Evolutionary conservation across 768 basidiomycete species (phyloP).

Genomic region (Pisolithus microcarpus): DNA sequence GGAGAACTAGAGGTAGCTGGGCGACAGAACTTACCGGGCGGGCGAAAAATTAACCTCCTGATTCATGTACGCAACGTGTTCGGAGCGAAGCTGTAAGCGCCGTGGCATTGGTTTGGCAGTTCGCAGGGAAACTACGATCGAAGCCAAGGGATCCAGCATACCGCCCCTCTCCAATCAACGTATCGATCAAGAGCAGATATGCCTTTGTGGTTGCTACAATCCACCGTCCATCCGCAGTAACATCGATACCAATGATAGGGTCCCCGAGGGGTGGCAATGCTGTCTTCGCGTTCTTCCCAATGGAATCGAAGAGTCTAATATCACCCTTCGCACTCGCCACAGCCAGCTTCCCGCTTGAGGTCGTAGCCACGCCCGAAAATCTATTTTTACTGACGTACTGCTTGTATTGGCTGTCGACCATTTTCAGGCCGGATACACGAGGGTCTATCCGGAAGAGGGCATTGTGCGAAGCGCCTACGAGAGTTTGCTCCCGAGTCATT

Average conservation of each 20-base stretch:
- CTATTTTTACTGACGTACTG: conserved; percentile 93
- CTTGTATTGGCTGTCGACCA: conserved; percentile 93
- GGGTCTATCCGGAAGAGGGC: conserved; percentile 98
- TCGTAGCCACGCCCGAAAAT: conserved; percentile 90
- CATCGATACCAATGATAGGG: conserved; percentile 91
- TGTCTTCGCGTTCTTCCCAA: conserved; percentile 99
- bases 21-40: conserved; percentile 56
- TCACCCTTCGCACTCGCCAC: conserved; percentile 97
- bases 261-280: conserved; percentile 92
- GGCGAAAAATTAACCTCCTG: conserved; percentile 82
- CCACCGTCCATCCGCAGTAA: conserved; percentile 89
- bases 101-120: conserved; percentile 87
- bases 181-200: conserved; percentile 91
- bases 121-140: conserved; percentile 92
- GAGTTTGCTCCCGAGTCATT: conserved; percentile 85
- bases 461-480: conserved; percentile 90
- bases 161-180: conserved; percentile 84
- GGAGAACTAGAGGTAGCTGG: not conserved
- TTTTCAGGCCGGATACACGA: conserved; percentile 83
- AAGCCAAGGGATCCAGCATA: conserved; percentile 83
- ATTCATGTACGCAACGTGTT: conserved; percentile 94
- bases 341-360: conserved; percentile 77
- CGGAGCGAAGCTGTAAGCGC: conserved; percentile 77
- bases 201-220: conserved; percentile 94
- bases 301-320: conserved; percentile 87